Percentiles rank a stretch among this genome's conserved stretches.
Evolutionary conservation across 2,329 filamentous ascomycete species (phyloP).

Genomic region (Ophiobolus disseminans): DNA sequence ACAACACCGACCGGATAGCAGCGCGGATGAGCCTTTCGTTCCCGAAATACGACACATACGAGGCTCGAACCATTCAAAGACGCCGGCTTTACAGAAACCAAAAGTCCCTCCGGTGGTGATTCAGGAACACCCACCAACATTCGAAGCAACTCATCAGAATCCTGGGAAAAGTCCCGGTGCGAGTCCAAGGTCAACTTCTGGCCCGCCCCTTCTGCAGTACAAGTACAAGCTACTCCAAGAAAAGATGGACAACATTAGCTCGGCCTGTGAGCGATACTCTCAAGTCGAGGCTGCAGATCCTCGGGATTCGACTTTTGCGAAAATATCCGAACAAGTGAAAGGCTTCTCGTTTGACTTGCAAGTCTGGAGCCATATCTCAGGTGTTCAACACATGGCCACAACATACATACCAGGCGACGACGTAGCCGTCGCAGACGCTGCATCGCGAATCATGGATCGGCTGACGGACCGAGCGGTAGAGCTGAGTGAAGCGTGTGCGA

Average conservation of each 20-base stretch:
- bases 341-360: slow-evolving; percentile 31
- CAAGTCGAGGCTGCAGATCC: slow-evolving; percentile 33
- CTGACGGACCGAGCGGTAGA: slow-evolving; percentile 15
- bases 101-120: slow-evolving; percentile 28
- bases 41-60: neutral
- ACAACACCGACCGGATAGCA: slow-evolving; percentile 5
- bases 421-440: slow-evolving; percentile 19
- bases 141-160: neutral
- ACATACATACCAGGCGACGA: slow-evolving; percentile 19
- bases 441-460: slow-evolving; percentile 23
- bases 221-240: slow-evolving; percentile 26
- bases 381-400: slow-evolving; percentile 22
- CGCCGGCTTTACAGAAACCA: slow-evolving; percentile 15
- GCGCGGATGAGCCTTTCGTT: slow-evolving; percentile 11
- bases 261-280: slow-evolving; percentile 21
- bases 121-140: slow-evolving; percentile 17
- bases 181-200: slow-evolving; percentile 25
- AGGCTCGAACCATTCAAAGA: slow-evolving; percentile 5
- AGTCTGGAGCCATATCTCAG: slow-evolving; percentile 28
- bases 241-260: slow-evolving; percentile 21
- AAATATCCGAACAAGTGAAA: slow-evolving; percentile 29
- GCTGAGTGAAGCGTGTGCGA: slow-evolving; percentile 19
- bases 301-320: slow-evolving; percentile 31
- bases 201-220: slow-evolving; percentile 25
- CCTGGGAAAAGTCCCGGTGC: slow-evolving; percentile 20